Evolutionary conservation across 106 monocot species (phyloP).

Genomic region (Xerophyta viscosa): DNA sequence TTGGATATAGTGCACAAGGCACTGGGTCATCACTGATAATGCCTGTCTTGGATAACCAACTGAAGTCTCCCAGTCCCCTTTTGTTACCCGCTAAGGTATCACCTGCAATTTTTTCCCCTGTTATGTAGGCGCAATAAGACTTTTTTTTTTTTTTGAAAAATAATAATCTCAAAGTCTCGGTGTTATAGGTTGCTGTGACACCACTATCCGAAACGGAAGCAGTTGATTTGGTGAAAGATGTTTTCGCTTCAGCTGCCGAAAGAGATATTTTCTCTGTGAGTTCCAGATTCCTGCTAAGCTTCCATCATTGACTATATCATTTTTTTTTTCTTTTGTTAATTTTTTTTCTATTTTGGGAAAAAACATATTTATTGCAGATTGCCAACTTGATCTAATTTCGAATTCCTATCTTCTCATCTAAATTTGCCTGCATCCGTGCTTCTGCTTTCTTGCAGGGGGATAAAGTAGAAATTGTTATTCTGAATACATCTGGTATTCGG

Average conservation of each 20-base stretch:
- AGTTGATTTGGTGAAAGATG: slow-evolving; percentile 92
- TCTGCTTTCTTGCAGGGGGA: slow-evolving; percentile 57
- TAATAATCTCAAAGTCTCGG: not conserved
- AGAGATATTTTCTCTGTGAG: slow-evolving; percentile 93
- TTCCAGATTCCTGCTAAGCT: not conserved
- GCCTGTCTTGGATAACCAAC: slow-evolving; percentile 95
- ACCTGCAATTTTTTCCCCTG: too few relatives aligned
- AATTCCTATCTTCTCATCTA: too few relatives aligned
- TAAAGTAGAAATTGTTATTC: slow-evolving; percentile 69
- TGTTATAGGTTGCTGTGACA: slow-evolving; percentile 80
- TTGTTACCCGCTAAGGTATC: slow-evolving; percentile 51
- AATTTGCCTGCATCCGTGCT: not conserved
- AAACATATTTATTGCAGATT: too few relatives aligned
- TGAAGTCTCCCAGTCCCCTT: slow-evolving; percentile 94
- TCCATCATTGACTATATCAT: too few relatives aligned
- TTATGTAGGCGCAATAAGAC: not conserved
- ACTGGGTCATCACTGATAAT: slow-evolving; percentile 76
- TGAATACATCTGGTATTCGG: slow-evolving; percentile 66
- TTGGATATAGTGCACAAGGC: slow-evolving; percentile 86
- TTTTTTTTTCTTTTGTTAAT: too few relatives aligned
- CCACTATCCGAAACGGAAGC: slow-evolving; percentile 77
- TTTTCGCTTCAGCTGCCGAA: slow-evolving; percentile 93
- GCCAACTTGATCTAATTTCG: not conserved
- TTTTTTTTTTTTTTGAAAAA: too few relatives aligned
- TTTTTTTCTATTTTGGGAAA: too few relatives aligned